Evolutionary conservation across 73 alveolate genomes (phyloP), one percentile per base, ranked within the genome.

Genomic region (Paramecium sexaurelia): DNA sequence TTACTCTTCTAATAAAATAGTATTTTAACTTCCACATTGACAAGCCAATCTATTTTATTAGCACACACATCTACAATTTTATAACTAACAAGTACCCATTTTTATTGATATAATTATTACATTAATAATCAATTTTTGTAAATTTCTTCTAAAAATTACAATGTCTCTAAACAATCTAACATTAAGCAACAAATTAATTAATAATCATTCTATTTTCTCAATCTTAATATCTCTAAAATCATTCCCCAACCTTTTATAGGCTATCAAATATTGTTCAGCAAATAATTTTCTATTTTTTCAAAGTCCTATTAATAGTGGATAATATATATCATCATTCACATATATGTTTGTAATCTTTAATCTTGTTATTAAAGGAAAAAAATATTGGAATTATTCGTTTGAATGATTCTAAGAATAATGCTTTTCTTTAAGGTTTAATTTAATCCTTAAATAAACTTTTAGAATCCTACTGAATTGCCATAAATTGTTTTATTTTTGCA

Each of bases 61-160:
- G 29, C 90, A 78, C 8, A 78, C 55, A 13, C 90, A 78, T 78
- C 90, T 78, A 32, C 90, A 78, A 43, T 78, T 78, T 45, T 33
- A 17, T 40, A 78, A 15, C 24, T 78, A 78, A 78, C 90, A 78
- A 39, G 75, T 40, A 26, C 90, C 90, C 90, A 78, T 78, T 29
- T 40, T 5, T 24, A 78, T 40, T 37, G 73, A 41, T 24, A 78
- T 24, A 39, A 78, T 29, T 22, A 39, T 40, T 29, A 78, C 61
- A 39, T 29, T 22, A 13, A 29, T 39, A 41, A 39, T 40, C 55
- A 39, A 78, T 43, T 29, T 78, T 43, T 29, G 15, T 26, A 40
- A 41, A 39, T 43, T 39, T 41, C 43, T 78, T 78, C 90, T 22
- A 78, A 19, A 32, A 39, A 78, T 17, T 78, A 41, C n/a, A 78